These are phyloP conservation scores for Malus fusca DNA, from an alignment of 306 rosid genomes.

Conservation along the genomic window DNA sequence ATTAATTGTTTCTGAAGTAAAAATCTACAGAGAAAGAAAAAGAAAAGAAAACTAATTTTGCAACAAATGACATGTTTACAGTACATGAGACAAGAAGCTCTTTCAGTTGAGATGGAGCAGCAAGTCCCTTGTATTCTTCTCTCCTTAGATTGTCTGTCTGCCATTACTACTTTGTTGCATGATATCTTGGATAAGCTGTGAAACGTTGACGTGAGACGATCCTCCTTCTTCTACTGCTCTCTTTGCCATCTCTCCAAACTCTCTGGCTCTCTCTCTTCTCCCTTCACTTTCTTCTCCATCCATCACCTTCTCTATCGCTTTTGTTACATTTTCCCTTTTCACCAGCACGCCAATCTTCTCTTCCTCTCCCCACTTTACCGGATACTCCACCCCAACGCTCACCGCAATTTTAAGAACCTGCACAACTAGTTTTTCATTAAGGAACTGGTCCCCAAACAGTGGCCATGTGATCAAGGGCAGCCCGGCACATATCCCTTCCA, in stretches of 20 bases:
- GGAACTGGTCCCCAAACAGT: constrained; percentile 30
- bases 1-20: no score
- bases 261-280: constrained; percentile 25
- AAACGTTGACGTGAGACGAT: constrained; percentile 40
- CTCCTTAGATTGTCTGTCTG: background rate
- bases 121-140: no score
- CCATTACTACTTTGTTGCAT: background rate
- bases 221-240: constrained; percentile 43
- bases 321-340: constrained; percentile 30
- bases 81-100: no score
- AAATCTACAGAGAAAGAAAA: no score
- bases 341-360: constrained; percentile 27
- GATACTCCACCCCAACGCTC: constrained; percentile 35
- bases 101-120: no score
- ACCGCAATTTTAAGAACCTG: constrained; percentile 29
- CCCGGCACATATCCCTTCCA: constrained; percentile 31
- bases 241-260: constrained; percentile 31
- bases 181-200: constrained; percentile 34
- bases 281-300: constrained; percentile 26
- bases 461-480: constrained; percentile 38
- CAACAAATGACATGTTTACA: no score
- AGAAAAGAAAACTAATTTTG: no score
- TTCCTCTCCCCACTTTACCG: constrained; percentile 30
- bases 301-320: constrained; percentile 32
- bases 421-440: constrained; percentile 25